Evolutionary conservation across 805 yeast genomes (phyloP).

Genomic region (Ogataea degrootiae): DNA sequence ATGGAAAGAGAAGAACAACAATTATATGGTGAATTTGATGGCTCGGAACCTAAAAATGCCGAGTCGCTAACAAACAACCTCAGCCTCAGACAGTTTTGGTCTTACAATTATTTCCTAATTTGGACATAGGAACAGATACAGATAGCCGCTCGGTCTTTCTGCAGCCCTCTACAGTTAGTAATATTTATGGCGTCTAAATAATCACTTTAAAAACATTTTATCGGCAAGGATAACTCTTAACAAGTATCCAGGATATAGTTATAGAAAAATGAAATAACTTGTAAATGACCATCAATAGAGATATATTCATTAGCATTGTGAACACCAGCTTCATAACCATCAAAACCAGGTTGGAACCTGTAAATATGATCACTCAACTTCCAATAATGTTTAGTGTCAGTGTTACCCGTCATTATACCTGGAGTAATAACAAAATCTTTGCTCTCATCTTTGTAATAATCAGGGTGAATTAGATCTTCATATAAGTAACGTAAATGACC

Average conservation of each 20-base stretch:
- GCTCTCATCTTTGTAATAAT: constrained; percentile 3
- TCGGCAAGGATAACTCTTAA: neutral
- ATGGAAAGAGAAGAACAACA: no score
- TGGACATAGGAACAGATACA: no score
- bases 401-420: constrained; percentile 51
- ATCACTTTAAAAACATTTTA: no score
- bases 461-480: constrained; percentile 43
- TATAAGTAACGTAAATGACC: constrained; percentile 53
- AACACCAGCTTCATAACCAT: constrained; percentile 26
- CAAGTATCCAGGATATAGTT: constrained; percentile 34
- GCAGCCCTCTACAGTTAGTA: no score
- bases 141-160: no score
- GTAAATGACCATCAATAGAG: constrained; percentile 48
- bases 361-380: constrained; percentile 48
- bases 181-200: no score
- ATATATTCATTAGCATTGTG: constrained; percentile 64
- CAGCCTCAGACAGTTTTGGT: no score
- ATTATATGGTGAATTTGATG: no score
- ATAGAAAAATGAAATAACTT: constrained; percentile 48
- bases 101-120: no score
- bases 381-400: constrained; percentile 61
- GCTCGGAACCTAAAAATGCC: no score
- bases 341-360: constrained; percentile 47
- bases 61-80: no score
- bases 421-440: constrained; percentile 35